Evolutionary conservation across 1,284 basidiomycete species (phyloP), one percentile per base, ranked within the genome.

Genomic region (Chalciporus sp.): DNA sequence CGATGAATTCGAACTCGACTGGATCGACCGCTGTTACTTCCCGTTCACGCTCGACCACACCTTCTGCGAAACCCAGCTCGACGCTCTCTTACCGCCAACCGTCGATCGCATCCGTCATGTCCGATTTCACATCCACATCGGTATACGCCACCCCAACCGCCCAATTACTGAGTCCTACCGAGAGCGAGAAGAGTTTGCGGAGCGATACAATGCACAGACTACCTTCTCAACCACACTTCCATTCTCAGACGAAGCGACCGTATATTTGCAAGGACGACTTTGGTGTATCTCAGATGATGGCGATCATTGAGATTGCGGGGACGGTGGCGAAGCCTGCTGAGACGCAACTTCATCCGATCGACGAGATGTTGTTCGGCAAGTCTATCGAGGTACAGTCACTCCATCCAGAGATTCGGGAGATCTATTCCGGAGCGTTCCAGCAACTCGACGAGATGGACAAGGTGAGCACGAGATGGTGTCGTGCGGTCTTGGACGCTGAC

Each of bases 391-490:
- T 84, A 58, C 79, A 84, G 26, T 70, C 75, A 41, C 68, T 95
- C 47, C 90, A 94, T 64, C 89, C 90, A 0, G 76, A 82, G 17
- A 80, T 92, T 33, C 77, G 82, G 63, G 84, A 88, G 45, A 81
- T 91, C 49, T 94, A 88, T 69, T 81, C 81, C 10, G 79, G 80
- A 52, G 76, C 85, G 12, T 86, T 90, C 67, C 86, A 83, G 65
- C 84, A 89, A 60, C 69, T 95, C 58, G 88, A 92, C 57, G 89
- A 90, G 44, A 80, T 93, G 74, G 90, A 92, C 67, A 81, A 84
- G 79, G 89, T 87, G 62, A 42, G 80, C 72, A 6, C 2, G 12
- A 17, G 3, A 37, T 17, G 35, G 8, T 7, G 35, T 33, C 49
- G 29, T 12, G 29, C 37, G n/a, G 27, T 31, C 12, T 10, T n/a